Base-by-base conservation (phyloP, 2,329 filamentous ascomycete species). In the Aciculosporium take region DNA sequence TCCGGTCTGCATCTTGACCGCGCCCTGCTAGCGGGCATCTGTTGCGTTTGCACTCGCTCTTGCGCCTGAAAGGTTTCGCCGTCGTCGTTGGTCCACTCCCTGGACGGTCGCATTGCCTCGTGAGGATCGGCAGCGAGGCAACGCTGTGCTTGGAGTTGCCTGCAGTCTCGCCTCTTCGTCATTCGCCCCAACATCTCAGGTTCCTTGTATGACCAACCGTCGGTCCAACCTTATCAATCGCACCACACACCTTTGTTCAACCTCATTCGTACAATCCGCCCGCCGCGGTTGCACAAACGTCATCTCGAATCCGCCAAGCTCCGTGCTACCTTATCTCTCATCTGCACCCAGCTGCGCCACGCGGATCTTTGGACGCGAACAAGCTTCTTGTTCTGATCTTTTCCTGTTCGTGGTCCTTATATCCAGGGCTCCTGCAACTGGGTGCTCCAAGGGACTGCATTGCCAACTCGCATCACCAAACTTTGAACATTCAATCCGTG, bases 231-330 rank as follows among this genome's bases (percentile, higher is more conserved):
- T 24, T 25, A 3, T 32, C 40, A 23, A 28, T 8, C n/a, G 17
- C 23, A 30, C 27, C 29, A 23, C 21, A 21, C 29, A 6, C 34
- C n/a, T 31, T 13, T 33, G 30, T 27, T 25, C 33, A 25, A 25
- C 15, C 12, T 34, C 31, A 24, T 45, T 44, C 45, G 41, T 43
- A 41, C 44, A 31, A 31, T 40, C 28, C 34, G 31, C 37, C 44
- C 47, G 47, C 48, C 48, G 48, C 44, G 39, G 33, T 45, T 34
- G 33, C 25, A 45, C 39, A 33, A 39, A 49, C 49, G 50, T 52
- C 50, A 49, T 52, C 43, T 46, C 39, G 40, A 48, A 49, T 46
- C 45, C 34, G 49, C 48, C 50, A 51, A 52, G 48, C 42, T 39
- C 35, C 15, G 42, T 44, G 28, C 36, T 8, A 39, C 41, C 37